A percentile compares a stretch with the other conserved stretches of the same genome.
Conservation (phyloP, 2,329 filamentous ascomycete species). For the Scedosporium minutisporum region DNA sequence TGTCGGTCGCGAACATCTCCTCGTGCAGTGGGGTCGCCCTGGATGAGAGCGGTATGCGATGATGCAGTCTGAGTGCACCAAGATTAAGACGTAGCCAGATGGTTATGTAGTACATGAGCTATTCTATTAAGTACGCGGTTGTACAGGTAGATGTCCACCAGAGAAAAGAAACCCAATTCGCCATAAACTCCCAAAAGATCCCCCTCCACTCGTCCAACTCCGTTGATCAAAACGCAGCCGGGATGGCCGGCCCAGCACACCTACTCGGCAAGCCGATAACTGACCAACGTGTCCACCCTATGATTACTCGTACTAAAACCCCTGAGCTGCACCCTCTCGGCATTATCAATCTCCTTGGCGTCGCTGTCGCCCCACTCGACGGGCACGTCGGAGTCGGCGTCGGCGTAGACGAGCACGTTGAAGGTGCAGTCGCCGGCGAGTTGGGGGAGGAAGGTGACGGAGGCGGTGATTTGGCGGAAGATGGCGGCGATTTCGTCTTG, state of each 20-base stretch:
- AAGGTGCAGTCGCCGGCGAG: conserved; percentile 93
- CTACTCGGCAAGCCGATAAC: conserved; percentile 56
- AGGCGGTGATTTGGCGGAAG: conserved; percentile 96
- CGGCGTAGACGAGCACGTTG: conserved; percentile 95
- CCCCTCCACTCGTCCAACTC: background rate
- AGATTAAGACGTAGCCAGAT: no score
- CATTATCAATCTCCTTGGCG: conserved; percentile 89
- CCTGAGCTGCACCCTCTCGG: conserved; percentile 87
- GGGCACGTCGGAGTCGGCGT: conserved; percentile 91
- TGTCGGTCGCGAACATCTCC: no score
- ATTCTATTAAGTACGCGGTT: background rate
- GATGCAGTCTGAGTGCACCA: no score
- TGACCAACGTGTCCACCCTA: conserved; percentile 88
- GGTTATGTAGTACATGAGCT: background rate
- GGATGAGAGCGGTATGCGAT: no score
- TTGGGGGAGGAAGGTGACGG: conserved; percentile 92
- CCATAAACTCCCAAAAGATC: background rate
- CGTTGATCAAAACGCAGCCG: background rate
- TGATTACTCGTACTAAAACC: conserved; percentile 96
- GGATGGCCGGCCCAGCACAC: no score
- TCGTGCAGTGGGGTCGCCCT: no score
- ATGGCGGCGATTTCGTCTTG: conserved; percentile 93
- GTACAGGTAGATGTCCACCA: background rate
- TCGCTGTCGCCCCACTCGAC: conserved; percentile 98
- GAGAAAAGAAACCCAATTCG: background rate